Evolutionary conservation across 306 rosid genomes (phyloP).

Genomic region (Hippophae tibetana): DNA sequence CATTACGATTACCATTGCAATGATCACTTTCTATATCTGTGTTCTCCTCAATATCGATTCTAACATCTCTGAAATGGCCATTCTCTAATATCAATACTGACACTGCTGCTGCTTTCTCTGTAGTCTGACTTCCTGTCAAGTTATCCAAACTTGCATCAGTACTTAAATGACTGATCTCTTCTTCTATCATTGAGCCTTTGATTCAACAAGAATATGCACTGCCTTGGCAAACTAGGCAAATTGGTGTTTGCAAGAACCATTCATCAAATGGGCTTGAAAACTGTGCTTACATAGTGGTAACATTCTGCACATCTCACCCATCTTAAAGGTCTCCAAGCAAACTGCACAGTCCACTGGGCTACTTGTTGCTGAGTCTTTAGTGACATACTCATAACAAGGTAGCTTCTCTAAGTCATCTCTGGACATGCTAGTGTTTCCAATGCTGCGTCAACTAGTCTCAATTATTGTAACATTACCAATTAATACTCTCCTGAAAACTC

Average conservation of each 20-base stretch:
- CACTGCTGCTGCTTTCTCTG: no score
- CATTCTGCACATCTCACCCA: conserved; percentile 52
- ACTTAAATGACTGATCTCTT: conserved; percentile 14
- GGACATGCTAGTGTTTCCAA: conserved; percentile 29
- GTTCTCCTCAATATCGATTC: no score
- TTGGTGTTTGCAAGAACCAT: conserved; percentile 48
- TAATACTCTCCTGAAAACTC: conserved; percentile 26
- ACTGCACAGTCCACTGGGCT: conserved; percentile 52
- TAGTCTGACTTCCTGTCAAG: no score
- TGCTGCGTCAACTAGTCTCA: conserved; percentile 7
- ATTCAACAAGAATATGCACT: conserved; percentile 15
- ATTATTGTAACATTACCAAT: conserved; percentile 2
- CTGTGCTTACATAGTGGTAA: conserved; percentile 51
- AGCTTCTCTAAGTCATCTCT: conserved; percentile 46
- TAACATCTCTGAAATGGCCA: no score
- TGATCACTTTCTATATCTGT: no score
- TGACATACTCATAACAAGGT: conserved; percentile 46
- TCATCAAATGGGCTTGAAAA: conserved; percentile 48
- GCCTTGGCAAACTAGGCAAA: conserved; percentile 49
- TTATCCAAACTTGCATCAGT: no score
- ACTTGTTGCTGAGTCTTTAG: conserved; percentile 19
- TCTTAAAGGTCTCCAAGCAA: conserved; percentile 49
- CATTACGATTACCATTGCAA: no score
- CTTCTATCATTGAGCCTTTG: conserved; percentile 8
- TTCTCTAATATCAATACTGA: no score